Evolutionary conservation across 2,329 filamentous ascomycete species (phyloP).

Genomic region (Aspergillus ochraceoroseus): DNA sequence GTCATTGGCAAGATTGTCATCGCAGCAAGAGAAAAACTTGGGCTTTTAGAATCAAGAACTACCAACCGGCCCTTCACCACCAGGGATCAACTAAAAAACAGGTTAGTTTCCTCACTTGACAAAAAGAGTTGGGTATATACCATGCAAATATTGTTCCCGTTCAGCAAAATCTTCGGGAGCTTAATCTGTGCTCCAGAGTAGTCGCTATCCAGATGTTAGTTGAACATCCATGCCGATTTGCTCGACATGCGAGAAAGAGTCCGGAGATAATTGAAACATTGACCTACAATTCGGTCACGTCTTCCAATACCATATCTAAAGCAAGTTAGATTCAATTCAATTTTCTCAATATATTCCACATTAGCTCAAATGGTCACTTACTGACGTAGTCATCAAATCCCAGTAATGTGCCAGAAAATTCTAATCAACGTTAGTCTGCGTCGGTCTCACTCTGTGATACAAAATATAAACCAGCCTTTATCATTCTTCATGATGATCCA

Average conservation of each 20-base stretch:
- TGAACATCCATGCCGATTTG: not conserved
- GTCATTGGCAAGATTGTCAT: slow-evolving; percentile 17
- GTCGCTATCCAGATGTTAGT: slow-evolving; percentile 57
- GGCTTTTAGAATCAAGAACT: slow-evolving; percentile 25
- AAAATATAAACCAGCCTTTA: slow-evolving; percentile 61
- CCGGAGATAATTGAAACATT: slow-evolving; percentile 1
- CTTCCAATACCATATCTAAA: slow-evolving; percentile 93
- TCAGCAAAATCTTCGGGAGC: slow-evolving; percentile 88
- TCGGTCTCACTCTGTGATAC: not conserved
- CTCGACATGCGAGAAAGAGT: no score
- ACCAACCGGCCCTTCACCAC: slow-evolving; percentile 63
- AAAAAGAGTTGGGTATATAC: slow-evolving; percentile 46
- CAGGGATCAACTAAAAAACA: slow-evolving; percentile 62
- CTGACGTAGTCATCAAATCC: slow-evolving; percentile 99
- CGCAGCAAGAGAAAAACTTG: slow-evolving; percentile 10
- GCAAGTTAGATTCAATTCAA: slow-evolving; percentile 12
- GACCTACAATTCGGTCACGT: slow-evolving; percentile 95
- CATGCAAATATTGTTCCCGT: slow-evolving; percentile 99
- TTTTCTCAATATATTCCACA: slow-evolving; percentile 17
- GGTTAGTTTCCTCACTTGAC: no score
- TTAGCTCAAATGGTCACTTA: slow-evolving; percentile 56
- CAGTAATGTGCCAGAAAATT: slow-evolving; percentile 89
- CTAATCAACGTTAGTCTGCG: slow-evolving; percentile 46
- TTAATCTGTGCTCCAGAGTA: slow-evolving; percentile 84
- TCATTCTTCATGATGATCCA: slow-evolving; percentile 99